phyloP scores from a whole-genome alignment of 2,329 filamentous ascomycete species.

The Trichophyton verrucosum region DNA sequence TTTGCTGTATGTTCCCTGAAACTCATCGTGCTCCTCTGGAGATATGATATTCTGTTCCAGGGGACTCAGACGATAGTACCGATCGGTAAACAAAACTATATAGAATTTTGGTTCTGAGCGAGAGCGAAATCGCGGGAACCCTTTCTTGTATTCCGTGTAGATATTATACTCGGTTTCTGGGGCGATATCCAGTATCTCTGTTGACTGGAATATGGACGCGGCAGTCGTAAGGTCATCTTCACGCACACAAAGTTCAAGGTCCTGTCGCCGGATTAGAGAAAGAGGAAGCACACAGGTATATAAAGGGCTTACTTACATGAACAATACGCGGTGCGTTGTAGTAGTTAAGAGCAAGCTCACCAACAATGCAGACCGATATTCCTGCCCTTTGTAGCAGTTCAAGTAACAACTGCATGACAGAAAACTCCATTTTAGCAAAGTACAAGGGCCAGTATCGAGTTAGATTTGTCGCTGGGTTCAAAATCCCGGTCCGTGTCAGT shows the following conservation, averaged over 20 bases:
- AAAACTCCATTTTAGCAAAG: background rate
- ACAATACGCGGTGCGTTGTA: constrained; percentile 8
- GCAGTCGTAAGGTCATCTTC: background rate
- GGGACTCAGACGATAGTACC: constrained; percentile 4
- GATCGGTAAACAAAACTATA: background rate
- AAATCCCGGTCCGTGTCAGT: too few species aligned
- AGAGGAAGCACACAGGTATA: background rate
- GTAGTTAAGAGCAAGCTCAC: constrained; percentile 11
- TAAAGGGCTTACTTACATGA: constrained; percentile 4
- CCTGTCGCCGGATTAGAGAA: background rate
- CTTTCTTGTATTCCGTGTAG: background rate
- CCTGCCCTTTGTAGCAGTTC: constrained; percentile 13
- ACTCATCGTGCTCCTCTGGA: constrained; percentile 46
- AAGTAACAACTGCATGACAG: constrained; percentile 11
- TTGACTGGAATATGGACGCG: constrained; percentile 23
- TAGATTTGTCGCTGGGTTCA: too few species aligned
- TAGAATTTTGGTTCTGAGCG: background rate
- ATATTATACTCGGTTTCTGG: background rate
- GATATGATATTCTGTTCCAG: constrained; percentile 8
- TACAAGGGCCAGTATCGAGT: background rate
- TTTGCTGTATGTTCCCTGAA: constrained; percentile 54
- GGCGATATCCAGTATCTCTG: constrained; percentile 25
- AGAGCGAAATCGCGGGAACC: background rate
- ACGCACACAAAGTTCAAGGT: constrained; percentile 9
- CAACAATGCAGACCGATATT: constrained; percentile 7